Conservation (phyloP, 306 rosid genomes). For the Argentina anserina region DNA sequence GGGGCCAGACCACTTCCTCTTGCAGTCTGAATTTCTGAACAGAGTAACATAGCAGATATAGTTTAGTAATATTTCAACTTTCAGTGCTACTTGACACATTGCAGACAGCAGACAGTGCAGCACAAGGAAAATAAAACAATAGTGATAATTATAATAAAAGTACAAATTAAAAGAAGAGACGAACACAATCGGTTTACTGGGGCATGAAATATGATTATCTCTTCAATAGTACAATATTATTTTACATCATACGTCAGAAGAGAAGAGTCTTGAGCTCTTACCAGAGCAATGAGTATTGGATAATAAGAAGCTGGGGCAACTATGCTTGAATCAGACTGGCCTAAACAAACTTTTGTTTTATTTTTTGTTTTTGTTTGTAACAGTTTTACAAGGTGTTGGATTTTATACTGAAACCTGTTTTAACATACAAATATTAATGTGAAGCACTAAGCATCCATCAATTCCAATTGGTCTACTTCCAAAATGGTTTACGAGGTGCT, state of each 20-base stretch:
- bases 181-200: neutral
- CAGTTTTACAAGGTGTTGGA: neutral
- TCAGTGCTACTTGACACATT: neutral
- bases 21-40: conserved; percentile 60
- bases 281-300: neutral
- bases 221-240: neutral
- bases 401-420: neutral
- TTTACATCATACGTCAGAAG: neutral
- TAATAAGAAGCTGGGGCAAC: neutral
- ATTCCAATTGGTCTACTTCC: neutral
- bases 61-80: neutral
- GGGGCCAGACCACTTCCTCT: conserved; percentile 95
- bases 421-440: neutral
- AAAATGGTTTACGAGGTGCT: no score
- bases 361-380: neutral
- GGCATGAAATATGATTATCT: neutral
- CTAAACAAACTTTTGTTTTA: neutral
- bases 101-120: neutral
- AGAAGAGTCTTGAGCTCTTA: neutral
- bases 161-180: neutral
- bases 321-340: neutral
- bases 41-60: conserved; percentile 3
- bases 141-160: no score
- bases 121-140: neutral
- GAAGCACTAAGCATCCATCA: conserved; percentile 1